Evolutionary conservation across 2,329 filamentous ascomycete genomes (phyloP), one percentile per base, ranked within the genome.

Genomic region (Boeremia exigua): DNA sequence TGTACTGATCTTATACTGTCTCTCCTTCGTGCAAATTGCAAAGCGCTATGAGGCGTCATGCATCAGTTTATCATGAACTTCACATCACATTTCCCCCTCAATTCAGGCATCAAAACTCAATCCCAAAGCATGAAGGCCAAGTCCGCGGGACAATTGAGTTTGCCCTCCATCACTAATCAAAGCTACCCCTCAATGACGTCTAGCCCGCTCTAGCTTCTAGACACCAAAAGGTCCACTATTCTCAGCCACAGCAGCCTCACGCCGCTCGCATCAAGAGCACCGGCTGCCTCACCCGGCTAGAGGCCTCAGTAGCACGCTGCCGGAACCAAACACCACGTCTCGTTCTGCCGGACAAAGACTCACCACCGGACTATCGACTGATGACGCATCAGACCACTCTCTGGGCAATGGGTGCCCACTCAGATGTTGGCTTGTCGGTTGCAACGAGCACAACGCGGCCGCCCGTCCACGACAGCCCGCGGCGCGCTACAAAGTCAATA

Each of bases 401-500:
- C 37, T 65, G 63, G 4, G 73, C 76, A 40, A 77, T 66, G 1
- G 72, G 69, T 6, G 45, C 48, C 77, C 77, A 79, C 23, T 76
- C 62, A 17, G 65, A 53, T 49, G 78, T 76, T 8, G 69, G 59
- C 39, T 66, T 67, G 50, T 73, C 68, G 0, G 77, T 79, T 1
- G 70, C 69, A 8, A 79, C 76, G 6, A 79, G 67, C 48, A 78
- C 76, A 14, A 79, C 65, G 43, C 56, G 60, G 2, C 75, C 77
- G 3, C 76, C 76, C 12, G 36, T 46, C 74, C 74, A 77, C 15
- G 32, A 6, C 67, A 65, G 14, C 60, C 63, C 43, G 66, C 37
- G 46, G 38, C 25, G 30, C 28, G 29, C 17, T 40, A 32, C 51
- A 15, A 74, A 33, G 23, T 45, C 59, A 29, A 75, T 54, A 6